These are phyloP conservation scores for Exophiala sp. DNA, from an alignment of 2,329 filamentous ascomycete species.

Conservation along the genomic window DNA sequence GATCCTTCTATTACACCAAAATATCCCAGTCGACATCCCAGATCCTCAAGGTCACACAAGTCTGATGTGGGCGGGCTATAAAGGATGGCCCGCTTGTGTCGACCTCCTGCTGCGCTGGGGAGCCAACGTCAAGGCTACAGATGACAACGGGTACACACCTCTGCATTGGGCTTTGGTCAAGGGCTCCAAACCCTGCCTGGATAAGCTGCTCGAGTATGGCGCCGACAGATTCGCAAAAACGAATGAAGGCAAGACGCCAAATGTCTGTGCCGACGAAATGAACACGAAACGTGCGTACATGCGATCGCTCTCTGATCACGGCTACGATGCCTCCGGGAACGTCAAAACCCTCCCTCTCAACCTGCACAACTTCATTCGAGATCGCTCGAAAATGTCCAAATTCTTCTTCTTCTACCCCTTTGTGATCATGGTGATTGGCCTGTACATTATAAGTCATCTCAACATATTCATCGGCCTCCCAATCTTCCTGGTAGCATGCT, in stretches of 20 bases:
- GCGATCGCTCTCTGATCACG: constrained; percentile 75
- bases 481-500: constrained; percentile 46
- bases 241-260: constrained; percentile 83
- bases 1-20: constrained; percentile 85
- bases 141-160: constrained; percentile 91
- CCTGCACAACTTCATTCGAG: constrained; percentile 69
- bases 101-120: constrained; percentile 93
- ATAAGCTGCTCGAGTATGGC: constrained; percentile 93
- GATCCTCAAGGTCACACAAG: constrained; percentile 90
- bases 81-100: constrained; percentile 87
- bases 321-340: constrained; percentile 76
- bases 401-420: constrained; percentile 92
- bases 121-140: constrained; percentile 82
- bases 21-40: constrained; percentile 86
- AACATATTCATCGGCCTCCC: constrained; percentile 75
- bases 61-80: constrained; percentile 99
- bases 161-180: constrained; percentile 96
- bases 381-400: constrained; percentile 71
- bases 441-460: constrained; percentile 70
- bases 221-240: constrained; percentile 90
- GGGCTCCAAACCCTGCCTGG: constrained; percentile 81
- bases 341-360: constrained; percentile 68
- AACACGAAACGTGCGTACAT: constrained; percentile 81
- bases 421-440: constrained; percentile 64
- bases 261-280: constrained; percentile 81